Conservation (phyloP, 805 yeast genomes). For the Wickerhamomyces bisporus region DNA sequence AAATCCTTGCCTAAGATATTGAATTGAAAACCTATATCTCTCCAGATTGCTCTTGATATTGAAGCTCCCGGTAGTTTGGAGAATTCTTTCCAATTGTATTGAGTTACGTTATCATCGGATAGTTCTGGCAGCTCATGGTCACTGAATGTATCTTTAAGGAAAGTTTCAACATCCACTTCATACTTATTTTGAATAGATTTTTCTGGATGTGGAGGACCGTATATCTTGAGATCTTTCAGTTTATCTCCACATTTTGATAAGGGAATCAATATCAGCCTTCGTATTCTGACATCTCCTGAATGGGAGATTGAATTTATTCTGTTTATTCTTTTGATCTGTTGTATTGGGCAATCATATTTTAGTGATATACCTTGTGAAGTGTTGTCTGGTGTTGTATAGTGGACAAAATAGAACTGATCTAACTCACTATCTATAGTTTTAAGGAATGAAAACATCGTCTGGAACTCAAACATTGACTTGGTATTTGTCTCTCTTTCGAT, state of each 20-base stretch:
- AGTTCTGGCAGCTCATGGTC: not conserved
- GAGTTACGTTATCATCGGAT: not conserved
- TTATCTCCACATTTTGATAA: not conserved
- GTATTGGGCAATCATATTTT: constrained; percentile 1
- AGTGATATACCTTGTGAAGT: constrained; percentile 6
- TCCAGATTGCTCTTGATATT: not conserved
- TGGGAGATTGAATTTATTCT: not conserved
- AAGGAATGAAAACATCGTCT: no score
- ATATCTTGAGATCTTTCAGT: not conserved
- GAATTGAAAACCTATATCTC: constrained; percentile 1
- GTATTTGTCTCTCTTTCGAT: no score
- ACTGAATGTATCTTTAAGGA: not conserved
- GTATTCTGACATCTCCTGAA: constrained; percentile 1
- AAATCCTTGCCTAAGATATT: not conserved
- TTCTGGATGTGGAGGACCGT: constrained; percentile 1
- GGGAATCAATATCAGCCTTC: constrained; percentile 3
- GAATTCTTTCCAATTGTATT: not conserved
- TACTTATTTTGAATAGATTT: not conserved
- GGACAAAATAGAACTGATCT: constrained; percentile 3
- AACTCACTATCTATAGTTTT: not conserved
- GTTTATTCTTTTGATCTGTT: constrained; percentile 1
- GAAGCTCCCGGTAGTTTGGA: not conserved
- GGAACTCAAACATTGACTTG: no score
- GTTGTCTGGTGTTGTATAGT: constrained; percentile 2
- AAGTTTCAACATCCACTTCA: not conserved